Evolutionary conservation across 805 yeast species (phyloP), one percentile per base, ranked within the genome.

Genomic region (Candida golubevii): DNA sequence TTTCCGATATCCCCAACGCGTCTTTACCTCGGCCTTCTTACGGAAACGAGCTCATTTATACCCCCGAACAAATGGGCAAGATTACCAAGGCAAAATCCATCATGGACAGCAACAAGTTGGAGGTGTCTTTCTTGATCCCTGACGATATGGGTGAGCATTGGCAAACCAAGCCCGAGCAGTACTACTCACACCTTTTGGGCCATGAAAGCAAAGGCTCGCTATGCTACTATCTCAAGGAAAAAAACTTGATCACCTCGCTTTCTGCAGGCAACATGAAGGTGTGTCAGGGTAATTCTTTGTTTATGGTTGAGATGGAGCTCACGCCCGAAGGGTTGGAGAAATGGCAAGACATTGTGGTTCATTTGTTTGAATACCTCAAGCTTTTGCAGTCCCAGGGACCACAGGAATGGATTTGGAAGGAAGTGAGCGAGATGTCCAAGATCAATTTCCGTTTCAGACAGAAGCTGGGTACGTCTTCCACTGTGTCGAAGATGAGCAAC

Each of bases 171-270:
- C 95, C 97, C 0, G 74, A 78, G 7, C 78, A 75, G 44, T 85
- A 88, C 63, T 76, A 70, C 52, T 79, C 90, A 15, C 97, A 93
- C 62, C 70, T 93, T 42, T 67, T 91, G 38, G 98, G 98, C 34
- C 98, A 91, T 63, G 99, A 91, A 67, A 86, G 93, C 38, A 74
- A 82, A 39, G 98, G 98, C 1, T 88, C 97, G 1, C 62, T 91
- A 14, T 71, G 88, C 31, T 77, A 82, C 44, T 75, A 73, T 51
- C 75, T 91, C 52, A 91, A 88, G 65, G 60, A 67, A 30, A 59
- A 58, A 45, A 85, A 90, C 11, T 86, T 90, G 88, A 96, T 91
- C 7, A 84, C 79, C 53, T 83, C 78, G 13, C 72, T 91, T 41
- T 79, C 88, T 32, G 80, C 89, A 30, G 96, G 96, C 8, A 74